phyloP scores from a whole-genome alignment of 495 filamentous ascomycete genomes.

The Penicillium angulare region DNA sequence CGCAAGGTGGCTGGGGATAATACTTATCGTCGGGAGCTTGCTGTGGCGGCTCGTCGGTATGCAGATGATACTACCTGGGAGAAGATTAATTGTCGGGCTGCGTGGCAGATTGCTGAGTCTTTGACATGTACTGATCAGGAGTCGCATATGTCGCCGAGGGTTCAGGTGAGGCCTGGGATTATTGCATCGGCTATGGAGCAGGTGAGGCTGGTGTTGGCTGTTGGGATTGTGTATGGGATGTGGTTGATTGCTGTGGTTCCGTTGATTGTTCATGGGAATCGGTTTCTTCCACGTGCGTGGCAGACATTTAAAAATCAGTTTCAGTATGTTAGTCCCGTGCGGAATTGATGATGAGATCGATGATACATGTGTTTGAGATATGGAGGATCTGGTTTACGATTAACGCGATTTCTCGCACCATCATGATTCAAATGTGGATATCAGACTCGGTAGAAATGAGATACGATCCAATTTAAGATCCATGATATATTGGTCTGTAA shows the following conservation, averaged over 20 bases:
- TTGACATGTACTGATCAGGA: constrained; percentile 36
- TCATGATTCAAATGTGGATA: background rate
- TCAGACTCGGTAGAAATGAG: too few species aligned
- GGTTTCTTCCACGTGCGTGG: constrained; percentile 26
- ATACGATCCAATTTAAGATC: too few species aligned
- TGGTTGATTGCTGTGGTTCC: constrained; percentile 39
- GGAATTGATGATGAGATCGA: constrained; percentile 2
- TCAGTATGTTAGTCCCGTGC: constrained; percentile 10
- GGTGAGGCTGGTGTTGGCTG: constrained; percentile 22
- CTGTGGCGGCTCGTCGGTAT: constrained; percentile 40
- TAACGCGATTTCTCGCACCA: too few species aligned
- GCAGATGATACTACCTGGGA: constrained; percentile 63
- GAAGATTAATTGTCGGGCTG: constrained; percentile 60
- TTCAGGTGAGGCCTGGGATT: constrained; percentile 4
- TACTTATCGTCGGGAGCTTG: constrained; percentile 33
- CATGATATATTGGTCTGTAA: too few species aligned
- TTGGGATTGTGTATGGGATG: constrained; percentile 31
- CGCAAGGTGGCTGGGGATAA: constrained; percentile 38
- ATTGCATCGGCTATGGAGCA: constrained; percentile 22
- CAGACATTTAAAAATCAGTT: constrained; percentile 18
- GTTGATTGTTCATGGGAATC: constrained; percentile 34
- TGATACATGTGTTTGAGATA: too few species aligned
- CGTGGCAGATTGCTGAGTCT: constrained; percentile 54
- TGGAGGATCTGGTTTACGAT: too few species aligned
- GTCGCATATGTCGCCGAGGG: constrained; percentile 6